A percentile compares a stretch with the other conserved stretches of the same genome.
Evolutionary conservation across 2,329 filamentous ascomycete species (phyloP).

Genomic region (Fusarium goolgardi): DNA sequence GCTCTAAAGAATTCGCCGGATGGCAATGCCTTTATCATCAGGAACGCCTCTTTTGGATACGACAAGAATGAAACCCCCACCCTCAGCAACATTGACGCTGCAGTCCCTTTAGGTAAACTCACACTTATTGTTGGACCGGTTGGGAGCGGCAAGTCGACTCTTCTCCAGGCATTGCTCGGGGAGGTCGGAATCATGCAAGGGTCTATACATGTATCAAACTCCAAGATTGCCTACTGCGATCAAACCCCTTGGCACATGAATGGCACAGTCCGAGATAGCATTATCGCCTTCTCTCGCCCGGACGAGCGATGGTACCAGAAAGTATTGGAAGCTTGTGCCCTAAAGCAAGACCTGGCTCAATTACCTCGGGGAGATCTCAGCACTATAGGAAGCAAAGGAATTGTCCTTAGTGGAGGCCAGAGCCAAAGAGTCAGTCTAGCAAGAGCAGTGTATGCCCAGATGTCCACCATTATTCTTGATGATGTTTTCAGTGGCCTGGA

Average conservation of each 20-base stretch:
- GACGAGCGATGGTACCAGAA: conserved; percentile 48
- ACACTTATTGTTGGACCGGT: conserved; percentile 51
- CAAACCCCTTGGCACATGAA: conserved; percentile 49
- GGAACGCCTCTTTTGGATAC: conserved; percentile 25
- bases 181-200: conserved; percentile 36
- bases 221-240: conserved; percentile 40
- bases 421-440: conserved; percentile 50
- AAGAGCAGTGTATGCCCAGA: conserved; percentile 48
- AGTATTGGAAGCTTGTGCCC: conserved; percentile 43
- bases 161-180: conserved; percentile 49
- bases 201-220: conserved; percentile 9
- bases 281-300: conserved; percentile 45
- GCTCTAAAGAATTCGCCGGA: rapidly evolving
- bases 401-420: conserved; percentile 55
- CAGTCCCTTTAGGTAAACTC: conserved; percentile 14
- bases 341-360: conserved; percentile 44
- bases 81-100: conserved; percentile 11
- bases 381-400: conserved; percentile 52
- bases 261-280: conserved; percentile 50
- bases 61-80: conserved; percentile 9
- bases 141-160: conserved; percentile 53
- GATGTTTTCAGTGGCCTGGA: conserved; percentile 52
- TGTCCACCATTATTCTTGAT: conserved; percentile 45
- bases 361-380: conserved; percentile 51
- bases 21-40: background rate